These are phyloP conservation scores for Tubosaeta sp. DNA, from an alignment of 768 basidiomycete genomes.

Conservation along the genomic window DNA sequence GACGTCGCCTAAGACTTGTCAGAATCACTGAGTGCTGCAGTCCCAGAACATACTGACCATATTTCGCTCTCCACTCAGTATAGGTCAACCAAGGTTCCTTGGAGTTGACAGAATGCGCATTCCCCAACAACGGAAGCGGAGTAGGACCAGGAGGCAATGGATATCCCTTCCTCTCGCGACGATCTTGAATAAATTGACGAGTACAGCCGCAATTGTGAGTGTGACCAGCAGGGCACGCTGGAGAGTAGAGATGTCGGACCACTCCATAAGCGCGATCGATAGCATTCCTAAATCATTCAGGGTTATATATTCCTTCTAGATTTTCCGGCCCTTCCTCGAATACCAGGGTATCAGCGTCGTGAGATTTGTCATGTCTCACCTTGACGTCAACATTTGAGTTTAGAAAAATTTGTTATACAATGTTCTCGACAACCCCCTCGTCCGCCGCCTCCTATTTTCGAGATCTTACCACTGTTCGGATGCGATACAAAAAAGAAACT, in stretches of 20 bases:
- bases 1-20: no score
- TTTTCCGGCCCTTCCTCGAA: no score
- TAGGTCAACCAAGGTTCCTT: constrained; percentile 10
- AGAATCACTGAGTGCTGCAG: no score
- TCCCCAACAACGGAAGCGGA: constrained; percentile 18
- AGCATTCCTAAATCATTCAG: background rate
- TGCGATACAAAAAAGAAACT: no score
- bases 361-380: no score
- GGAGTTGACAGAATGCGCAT: constrained; percentile 5
- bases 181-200: constrained; percentile 1
- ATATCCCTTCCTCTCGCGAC: constrained; percentile 6
- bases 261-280: background rate
- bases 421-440: no score
- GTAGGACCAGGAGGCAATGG: constrained; percentile 20
- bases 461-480: no score
- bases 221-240: background rate
- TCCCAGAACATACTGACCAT: no score
- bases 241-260: background rate
- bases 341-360: no score
- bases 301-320: background rate
- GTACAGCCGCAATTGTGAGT: background rate
- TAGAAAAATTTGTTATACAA: no score
- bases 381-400: background rate
- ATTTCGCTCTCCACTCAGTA: no score
- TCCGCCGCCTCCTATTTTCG: no score